Percentiles rank a stretch among this genome's conserved stretches.
Evolutionary conservation across 495 filamentous ascomycete species (phyloP).

Genomic region (Wilcoxina mikolae): DNA sequence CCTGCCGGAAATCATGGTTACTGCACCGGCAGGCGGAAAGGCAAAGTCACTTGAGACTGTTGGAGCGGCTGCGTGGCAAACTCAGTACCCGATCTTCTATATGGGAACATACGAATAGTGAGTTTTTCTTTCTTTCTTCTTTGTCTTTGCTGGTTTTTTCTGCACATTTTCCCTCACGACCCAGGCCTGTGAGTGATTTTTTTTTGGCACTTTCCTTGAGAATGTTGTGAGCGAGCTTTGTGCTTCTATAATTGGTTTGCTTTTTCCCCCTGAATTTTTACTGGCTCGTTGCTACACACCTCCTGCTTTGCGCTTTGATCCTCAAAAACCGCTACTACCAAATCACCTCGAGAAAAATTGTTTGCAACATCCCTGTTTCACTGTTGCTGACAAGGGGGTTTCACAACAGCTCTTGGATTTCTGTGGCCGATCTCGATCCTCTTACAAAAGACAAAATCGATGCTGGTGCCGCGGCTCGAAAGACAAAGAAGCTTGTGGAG

Average conservation of each 20-base stretch:
- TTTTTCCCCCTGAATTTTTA: not conserved
- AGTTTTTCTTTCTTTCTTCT: constrained; percentile 16
- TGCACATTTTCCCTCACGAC: too few species aligned
- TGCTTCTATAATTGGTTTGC: not conserved
- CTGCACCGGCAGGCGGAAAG: not conserved
- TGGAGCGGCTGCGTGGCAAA: not conserved
- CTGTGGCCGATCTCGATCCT: constrained; percentile 17
- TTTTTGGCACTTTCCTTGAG: not conserved
- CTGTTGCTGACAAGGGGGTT: not conserved
- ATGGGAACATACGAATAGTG: constrained; percentile 28
- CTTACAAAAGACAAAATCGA: constrained; percentile 20
- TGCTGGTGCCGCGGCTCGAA: constrained; percentile 16
- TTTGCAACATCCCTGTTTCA: not conserved
- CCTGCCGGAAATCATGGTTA: constrained; percentile 20
- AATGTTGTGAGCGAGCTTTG: not conserved
- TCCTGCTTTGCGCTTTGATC: constrained; percentile 1
- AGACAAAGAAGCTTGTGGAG: constrained; percentile 23
- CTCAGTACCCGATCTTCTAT: constrained; percentile 23
- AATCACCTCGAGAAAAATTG: not conserved
- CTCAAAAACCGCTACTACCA: constrained; percentile 3
- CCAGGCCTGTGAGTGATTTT: too few species aligned
- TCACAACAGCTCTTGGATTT: constrained; percentile 22
- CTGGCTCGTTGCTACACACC: not conserved
- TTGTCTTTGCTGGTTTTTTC: not conserved
- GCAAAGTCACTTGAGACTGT: not conserved